phyloP scores from a whole-genome alignment of 768 basidiomycete genomes.

The Austroboletus eburneus region DNA sequence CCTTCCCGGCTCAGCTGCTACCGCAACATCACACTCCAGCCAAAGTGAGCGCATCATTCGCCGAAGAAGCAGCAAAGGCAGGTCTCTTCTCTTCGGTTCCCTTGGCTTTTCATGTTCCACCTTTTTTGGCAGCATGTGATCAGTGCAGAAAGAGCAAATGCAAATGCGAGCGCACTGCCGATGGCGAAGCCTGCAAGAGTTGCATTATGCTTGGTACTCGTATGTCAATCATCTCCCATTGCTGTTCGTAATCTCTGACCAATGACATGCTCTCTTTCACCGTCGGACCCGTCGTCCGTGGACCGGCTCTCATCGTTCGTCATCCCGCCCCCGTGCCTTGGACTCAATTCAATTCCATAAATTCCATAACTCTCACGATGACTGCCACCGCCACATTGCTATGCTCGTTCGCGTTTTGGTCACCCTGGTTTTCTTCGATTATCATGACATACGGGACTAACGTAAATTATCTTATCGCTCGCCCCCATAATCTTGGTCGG shows the following conservation, averaged over 20 bases:
- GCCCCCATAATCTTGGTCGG: neutral
- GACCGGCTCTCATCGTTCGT: neutral
- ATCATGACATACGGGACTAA: conserved; percentile 5
- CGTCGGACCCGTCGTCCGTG: conserved; percentile 9
- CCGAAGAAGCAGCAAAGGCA: conserved; percentile 75
- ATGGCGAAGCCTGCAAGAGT: conserved; percentile 67
- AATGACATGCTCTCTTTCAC: neutral
- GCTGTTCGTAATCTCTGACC: conserved; percentile 8
- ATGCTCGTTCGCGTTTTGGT: conserved; percentile 1
- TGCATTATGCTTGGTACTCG: conserved; percentile 71
- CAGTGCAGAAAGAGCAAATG: conserved; percentile 89
- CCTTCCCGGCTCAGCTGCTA: conserved; percentile 28
- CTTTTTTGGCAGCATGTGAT: conserved; percentile 59
- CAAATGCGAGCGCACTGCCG: conserved; percentile 71
- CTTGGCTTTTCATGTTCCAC: neutral
- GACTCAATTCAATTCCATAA: neutral
- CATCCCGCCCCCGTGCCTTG: neutral
- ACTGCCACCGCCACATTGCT: neutral
- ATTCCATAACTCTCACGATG: neutral
- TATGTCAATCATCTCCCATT: conserved; percentile 33
- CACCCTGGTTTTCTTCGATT: conserved; percentile 3
- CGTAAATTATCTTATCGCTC: conserved; percentile 17
- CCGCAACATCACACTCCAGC: conserved; percentile 18
- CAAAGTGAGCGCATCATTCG: conserved; percentile 51
- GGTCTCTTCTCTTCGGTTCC: conserved; percentile 9